phyloP scores from a whole-genome alignment of 2,329 filamentous ascomycete species.

The Talaromyces sp. region DNA sequence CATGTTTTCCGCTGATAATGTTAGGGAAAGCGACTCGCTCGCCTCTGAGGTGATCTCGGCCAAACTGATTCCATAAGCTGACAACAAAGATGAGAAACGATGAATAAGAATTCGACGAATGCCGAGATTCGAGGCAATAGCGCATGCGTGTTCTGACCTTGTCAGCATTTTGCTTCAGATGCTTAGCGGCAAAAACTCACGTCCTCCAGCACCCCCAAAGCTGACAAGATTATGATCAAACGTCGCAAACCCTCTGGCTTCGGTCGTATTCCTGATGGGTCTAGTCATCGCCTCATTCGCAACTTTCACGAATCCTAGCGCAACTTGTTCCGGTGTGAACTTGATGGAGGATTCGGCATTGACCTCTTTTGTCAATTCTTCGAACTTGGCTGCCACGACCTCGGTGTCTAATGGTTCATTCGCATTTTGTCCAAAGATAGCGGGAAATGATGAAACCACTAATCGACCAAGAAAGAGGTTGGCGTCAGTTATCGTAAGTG shows the following conservation, averaged over 20 bases:
- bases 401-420: conserved; percentile 70
- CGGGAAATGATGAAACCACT: conserved; percentile 84
- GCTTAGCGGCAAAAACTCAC: background rate
- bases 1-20: background rate
- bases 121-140: conserved; percentile 76
- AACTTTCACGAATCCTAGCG: conserved; percentile 41
- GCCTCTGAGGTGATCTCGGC: conserved; percentile 63
- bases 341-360: conserved; percentile 56
- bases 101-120: conserved; percentile 79
- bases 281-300: conserved; percentile 50
- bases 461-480: conserved; percentile 80
- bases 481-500: conserved; percentile 84
- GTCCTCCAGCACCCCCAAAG: conserved; percentile 86
- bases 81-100: conserved; percentile 81
- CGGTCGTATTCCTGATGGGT: conserved; percentile 83
- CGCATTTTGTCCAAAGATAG: conserved; percentile 84
- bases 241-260: conserved; percentile 88
- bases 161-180: background rate
- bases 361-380: conserved; percentile 70
- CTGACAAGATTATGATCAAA: conserved; percentile 86
- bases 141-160: conserved; percentile 66
- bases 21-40: conserved; percentile 43
- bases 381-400: conserved; percentile 67
- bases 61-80: conserved; percentile 88
- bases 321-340: conserved; percentile 33